Percentiles rank a stretch among this genome's conserved stretches.
Conservation (phyloP, 495 filamentous ascomycete species). For the Letharia columbiana region DNA sequence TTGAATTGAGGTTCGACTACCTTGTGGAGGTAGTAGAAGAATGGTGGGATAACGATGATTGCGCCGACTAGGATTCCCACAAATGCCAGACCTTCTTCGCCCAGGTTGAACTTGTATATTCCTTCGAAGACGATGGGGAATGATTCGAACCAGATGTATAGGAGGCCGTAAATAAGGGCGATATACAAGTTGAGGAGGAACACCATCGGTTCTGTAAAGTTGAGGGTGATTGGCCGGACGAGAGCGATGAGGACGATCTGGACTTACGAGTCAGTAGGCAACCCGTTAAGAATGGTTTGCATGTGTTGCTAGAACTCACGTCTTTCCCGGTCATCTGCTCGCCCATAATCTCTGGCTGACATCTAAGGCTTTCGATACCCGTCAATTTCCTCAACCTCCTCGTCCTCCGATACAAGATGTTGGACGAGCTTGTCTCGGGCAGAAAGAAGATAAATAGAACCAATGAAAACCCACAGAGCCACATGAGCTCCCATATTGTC, state of each 20-base stretch:
- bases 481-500: slow-evolving; percentile 38
- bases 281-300: background rate
- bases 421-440: slow-evolving; percentile 26
- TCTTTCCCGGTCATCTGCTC: slow-evolving; percentile 28
- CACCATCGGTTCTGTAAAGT: slow-evolving; percentile 43
- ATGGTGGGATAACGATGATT: slow-evolving; percentile 35
- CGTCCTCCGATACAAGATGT: slow-evolving; percentile 30
- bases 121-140: slow-evolving; percentile 46
- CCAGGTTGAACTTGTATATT: slow-evolving; percentile 42
- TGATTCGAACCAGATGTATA: slow-evolving; percentile 51
- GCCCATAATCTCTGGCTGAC: slow-evolving; percentile 37
- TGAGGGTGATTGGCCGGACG: slow-evolving; percentile 37
- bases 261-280: background rate
- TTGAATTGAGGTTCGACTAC: slow-evolving; percentile 36
- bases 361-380: slow-evolving; percentile 30
- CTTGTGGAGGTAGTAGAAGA: slow-evolving; percentile 40
- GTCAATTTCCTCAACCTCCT: slow-evolving; percentile 29
- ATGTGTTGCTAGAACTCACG: slow-evolving; percentile 15
- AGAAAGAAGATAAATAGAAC: slow-evolving; percentile 29
- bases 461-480: slow-evolving; percentile 27
- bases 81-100: slow-evolving; percentile 41
- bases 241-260: slow-evolving; percentile 32
- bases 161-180: slow-evolving; percentile 44
- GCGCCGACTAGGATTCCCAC: slow-evolving; percentile 41
- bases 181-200: slow-evolving; percentile 48